Evolutionary conservation across 106 monocot genomes (phyloP).

Genomic region (Gastrodia elata): DNA sequence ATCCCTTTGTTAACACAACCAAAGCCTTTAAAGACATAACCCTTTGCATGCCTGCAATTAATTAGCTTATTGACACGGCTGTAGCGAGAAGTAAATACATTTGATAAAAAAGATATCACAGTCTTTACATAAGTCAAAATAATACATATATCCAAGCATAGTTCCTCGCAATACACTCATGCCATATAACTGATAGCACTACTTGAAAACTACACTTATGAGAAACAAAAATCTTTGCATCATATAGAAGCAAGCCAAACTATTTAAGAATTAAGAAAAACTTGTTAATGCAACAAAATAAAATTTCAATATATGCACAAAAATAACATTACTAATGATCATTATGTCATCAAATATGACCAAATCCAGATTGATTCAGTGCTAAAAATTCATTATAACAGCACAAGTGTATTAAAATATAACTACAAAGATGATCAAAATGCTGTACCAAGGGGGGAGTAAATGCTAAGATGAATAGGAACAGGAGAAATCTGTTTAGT

Average conservation of each 20-base stretch:
- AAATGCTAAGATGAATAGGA: constrained; percentile 94
- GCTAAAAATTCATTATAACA: background rate
- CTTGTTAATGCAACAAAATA: background rate
- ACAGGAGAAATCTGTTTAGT: constrained; percentile 75
- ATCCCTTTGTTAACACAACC: too few species aligned
- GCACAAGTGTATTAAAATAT: background rate
- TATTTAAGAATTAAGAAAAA: background rate
- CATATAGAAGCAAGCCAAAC: background rate
- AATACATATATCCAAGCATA: background rate
- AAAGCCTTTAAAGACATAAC: too few species aligned
- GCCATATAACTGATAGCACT: background rate
- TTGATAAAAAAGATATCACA: background rate
- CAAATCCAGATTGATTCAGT: background rate
- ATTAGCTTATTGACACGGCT: background rate
- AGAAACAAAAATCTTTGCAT: background rate
- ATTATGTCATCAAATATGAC: background rate
- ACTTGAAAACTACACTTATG: background rate
- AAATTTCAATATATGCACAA: background rate
- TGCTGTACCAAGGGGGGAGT: constrained; percentile 67
- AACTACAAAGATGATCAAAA: background rate
- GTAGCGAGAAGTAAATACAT: background rate
- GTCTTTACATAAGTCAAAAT: background rate
- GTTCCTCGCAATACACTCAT: background rate
- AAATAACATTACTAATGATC: background rate
- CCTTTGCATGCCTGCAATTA: too few species aligned